Conservation (phyloP, 179 eudicot species). For the Beta corolliflora region DNA sequence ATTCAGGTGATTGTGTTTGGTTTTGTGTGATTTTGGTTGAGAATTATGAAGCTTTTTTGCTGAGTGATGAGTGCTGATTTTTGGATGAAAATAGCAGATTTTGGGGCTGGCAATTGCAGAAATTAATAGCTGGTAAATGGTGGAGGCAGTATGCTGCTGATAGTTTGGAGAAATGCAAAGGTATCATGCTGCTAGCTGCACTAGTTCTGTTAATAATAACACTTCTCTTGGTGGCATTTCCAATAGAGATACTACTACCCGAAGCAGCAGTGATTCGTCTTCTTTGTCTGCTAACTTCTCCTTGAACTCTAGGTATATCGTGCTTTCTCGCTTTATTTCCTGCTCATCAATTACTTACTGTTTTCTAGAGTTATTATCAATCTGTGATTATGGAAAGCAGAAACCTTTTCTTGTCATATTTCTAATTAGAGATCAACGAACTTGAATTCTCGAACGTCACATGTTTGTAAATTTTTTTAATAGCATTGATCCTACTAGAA, state of each 20-base stretch:
- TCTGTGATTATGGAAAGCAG: no score
- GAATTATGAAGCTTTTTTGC: neutral
- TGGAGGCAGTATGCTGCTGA: slow-evolving; percentile 57
- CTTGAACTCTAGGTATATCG: slow-evolving; percentile 62
- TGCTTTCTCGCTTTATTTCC: neutral
- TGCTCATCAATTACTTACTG: no score
- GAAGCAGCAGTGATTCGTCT: slow-evolving; percentile 52
- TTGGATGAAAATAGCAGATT: neutral
- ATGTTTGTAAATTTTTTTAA: neutral
- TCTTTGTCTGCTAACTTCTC: slow-evolving; percentile 60
- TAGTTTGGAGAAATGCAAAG: no score
- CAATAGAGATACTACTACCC: no score
- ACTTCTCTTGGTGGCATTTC: no score
- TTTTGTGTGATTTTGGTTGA: slow-evolving; percentile 9
- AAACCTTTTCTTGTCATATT: no score
- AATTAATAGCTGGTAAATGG: slow-evolving; percentile 42
- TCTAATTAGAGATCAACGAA: no score
- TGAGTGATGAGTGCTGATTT: neutral
- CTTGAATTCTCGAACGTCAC: neutral
- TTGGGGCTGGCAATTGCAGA: slow-evolving; percentile 1
- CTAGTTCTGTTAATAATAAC: no score
- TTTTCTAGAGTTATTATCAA: no score
- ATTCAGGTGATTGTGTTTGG: neutral
- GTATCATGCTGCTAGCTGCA: no score
- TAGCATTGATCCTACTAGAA: neutral